A percentile compares a stretch with the other conserved stretches of the same genome.
Conservation (phyloP, 2,329 filamentous ascomycete species). For the Chaetomiaceae sp. region DNA sequence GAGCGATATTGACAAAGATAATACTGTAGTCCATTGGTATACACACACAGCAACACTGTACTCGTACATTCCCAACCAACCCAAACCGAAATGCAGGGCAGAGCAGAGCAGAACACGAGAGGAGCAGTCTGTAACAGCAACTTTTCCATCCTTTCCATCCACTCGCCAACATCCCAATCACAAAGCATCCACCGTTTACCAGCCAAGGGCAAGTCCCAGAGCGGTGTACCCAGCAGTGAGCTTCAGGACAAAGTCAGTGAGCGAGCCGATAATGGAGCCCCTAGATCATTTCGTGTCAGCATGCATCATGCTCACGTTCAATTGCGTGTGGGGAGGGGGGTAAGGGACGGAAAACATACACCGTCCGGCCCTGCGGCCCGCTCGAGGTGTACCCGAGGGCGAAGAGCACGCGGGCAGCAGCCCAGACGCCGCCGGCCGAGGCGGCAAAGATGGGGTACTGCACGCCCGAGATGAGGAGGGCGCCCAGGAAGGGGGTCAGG, state of each 20-base stretch:
- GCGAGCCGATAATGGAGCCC: constrained; percentile 33
- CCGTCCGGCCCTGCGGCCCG: constrained; percentile 43
- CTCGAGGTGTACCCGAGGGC: constrained; percentile 48
- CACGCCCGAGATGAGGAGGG: constrained; percentile 53
- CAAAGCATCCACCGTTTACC: constrained; percentile 24
- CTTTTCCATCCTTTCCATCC: background rate
- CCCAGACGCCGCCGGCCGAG: constrained; percentile 48
- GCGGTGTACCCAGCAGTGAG: constrained; percentile 41
- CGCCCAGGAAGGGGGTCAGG: constrained; percentile 46
- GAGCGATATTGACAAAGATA: no score
- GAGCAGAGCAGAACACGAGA: background rate
- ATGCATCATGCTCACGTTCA: no score
- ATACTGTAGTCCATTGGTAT: no score
- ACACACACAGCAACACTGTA: no score
- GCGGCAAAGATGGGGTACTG: constrained; percentile 48
- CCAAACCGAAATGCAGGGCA: no score
- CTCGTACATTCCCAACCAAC: no score
- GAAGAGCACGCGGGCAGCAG: constrained; percentile 49
- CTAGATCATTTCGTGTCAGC: constrained; percentile 27
- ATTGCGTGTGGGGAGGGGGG: background rate
- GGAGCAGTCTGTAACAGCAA: background rate
- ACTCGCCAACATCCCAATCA: background rate
- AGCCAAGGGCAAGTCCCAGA: constrained; percentile 34
- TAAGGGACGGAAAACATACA: constrained; percentile 26
- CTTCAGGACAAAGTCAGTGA: constrained; percentile 38